phyloP scores from a whole-genome alignment of 345 rosid genomes.

The Turritis glabra region DNA sequence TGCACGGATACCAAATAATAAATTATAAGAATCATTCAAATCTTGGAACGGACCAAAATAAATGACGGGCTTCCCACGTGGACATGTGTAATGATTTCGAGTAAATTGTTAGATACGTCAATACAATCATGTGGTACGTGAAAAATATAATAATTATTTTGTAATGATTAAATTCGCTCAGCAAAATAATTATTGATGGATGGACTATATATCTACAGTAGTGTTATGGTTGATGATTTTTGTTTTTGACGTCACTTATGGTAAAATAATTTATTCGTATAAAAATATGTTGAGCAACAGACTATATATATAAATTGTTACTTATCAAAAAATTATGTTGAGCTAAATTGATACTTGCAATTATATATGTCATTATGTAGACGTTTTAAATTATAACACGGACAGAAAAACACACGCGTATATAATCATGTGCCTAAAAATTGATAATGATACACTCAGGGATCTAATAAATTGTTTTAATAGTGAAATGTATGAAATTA shows the following conservation, averaged over 20 bases:
- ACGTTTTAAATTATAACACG: neutral
- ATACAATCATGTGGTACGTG: slow-evolving; percentile 37
- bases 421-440: slow-evolving; percentile 13
- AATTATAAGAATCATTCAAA: neutral
- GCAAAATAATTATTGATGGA: slow-evolving; percentile 8
- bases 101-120: slow-evolving; percentile 27
- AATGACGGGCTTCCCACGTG: slow-evolving; percentile 32
- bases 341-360: neutral
- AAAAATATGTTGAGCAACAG: neutral
- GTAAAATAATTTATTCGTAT: neutral
- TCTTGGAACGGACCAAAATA: slow-evolving; percentile 11
- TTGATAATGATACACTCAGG: neutral
- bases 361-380: neutral
- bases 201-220: neutral
- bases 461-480: neutral
- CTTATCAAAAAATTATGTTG: neutral
- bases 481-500: neutral
- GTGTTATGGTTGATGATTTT: neutral
- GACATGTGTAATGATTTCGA: slow-evolving; percentile 35
- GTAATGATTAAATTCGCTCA: slow-evolving; percentile 27
- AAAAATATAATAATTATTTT: slow-evolving; percentile 20
- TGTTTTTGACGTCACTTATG: neutral
- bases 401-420: neutral
- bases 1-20: slow-evolving; percentile 5
- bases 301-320: neutral